Evolutionary conservation across 2,329 filamentous ascomycete species (phyloP).

Genomic region (Alternaria sp.): DNA sequence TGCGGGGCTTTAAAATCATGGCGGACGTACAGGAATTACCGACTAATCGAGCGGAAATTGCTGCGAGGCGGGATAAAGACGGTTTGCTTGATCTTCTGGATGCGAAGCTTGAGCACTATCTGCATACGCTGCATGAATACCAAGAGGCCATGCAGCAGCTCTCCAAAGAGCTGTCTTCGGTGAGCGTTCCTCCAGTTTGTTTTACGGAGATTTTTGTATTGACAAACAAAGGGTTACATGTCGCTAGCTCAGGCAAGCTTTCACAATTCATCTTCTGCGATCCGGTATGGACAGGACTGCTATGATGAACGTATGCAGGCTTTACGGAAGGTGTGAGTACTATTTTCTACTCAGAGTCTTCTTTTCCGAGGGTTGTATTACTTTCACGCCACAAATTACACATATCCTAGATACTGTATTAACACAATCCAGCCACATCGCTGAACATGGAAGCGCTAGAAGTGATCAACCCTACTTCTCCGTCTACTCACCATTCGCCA

Average conservation of each 20-base stretch:
- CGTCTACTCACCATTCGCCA: not conserved
- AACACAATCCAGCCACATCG: constrained; percentile 3
- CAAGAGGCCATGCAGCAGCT: constrained; percentile 65
- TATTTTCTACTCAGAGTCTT: not conserved
- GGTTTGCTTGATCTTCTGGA: constrained; percentile 63
- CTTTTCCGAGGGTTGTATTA: not conserved
- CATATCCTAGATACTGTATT: not conserved
- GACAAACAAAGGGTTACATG: constrained; percentile 52
- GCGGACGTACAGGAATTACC: constrained; percentile 13
- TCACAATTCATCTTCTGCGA: constrained; percentile 67
- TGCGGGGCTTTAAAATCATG: constrained; percentile 13
- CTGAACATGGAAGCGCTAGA: constrained; percentile 20
- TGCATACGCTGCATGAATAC: constrained; percentile 73
- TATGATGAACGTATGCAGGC: constrained; percentile 80
- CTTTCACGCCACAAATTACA: not conserved
- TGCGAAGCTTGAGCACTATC: constrained; percentile 69
- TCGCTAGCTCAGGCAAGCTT: constrained; percentile 79
- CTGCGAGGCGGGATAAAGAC: constrained; percentile 25
- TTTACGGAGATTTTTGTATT: not conserved
- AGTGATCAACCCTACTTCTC: constrained; percentile 14
- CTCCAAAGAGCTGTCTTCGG: constrained; percentile 61
- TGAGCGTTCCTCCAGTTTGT: constrained; percentile 47
- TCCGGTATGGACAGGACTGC: constrained; percentile 72
- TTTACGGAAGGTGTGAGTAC: constrained; percentile 56
- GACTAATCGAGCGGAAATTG: not conserved